phyloP scores from a whole-genome alignment of 129 eudicot species.

The Pulicaria dysenterica region DNA sequence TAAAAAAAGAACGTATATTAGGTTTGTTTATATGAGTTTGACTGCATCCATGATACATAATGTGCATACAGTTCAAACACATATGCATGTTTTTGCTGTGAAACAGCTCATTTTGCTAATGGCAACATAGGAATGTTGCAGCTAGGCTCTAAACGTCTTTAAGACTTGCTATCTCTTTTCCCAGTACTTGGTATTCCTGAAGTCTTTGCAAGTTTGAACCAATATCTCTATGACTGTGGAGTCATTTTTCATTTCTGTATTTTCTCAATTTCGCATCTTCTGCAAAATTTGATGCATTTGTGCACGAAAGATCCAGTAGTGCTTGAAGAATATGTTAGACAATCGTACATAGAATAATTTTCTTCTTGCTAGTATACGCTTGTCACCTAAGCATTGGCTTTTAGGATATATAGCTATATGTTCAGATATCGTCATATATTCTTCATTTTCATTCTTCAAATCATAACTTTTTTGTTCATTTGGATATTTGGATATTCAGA shows the following conservation, averaged over 20 bases:
- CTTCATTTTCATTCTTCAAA: background rate
- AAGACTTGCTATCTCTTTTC: too few species aligned
- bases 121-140: too few species aligned
- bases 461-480: background rate
- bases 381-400: background rate
- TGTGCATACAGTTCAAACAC: too few species aligned
- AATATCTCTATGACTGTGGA: background rate
- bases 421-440: background rate
- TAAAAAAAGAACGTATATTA: background rate
- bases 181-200: too few species aligned
- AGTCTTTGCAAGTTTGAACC: too few species aligned
- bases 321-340: conserved; percentile 9
- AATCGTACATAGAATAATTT: background rate
- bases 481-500: background rate
- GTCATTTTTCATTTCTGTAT: background rate
- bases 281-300: too few species aligned
- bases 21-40: conserved; percentile 24
- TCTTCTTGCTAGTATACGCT: background rate
- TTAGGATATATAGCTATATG: background rate
- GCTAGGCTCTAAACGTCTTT: too few species aligned
- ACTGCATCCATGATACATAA: background rate
- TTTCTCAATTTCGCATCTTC: background rate
- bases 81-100: too few species aligned
- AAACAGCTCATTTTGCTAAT: too few species aligned
- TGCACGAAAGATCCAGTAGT: background rate